Evolutionary conservation across 164 flowering plant genomes (phyloP), one percentile per base, ranked within the genome.

Genomic region (Hamamelis virginiana): DNA sequence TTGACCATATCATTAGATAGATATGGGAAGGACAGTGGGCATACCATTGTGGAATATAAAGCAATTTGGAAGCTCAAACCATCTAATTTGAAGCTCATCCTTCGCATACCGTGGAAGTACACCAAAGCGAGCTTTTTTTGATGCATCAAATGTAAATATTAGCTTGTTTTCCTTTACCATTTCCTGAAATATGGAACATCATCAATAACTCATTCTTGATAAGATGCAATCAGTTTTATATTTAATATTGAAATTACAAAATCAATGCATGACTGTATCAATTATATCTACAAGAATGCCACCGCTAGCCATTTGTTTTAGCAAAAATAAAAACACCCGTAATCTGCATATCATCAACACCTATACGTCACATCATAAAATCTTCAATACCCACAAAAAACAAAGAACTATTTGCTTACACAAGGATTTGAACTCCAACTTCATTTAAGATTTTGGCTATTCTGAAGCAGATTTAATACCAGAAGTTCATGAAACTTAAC

Each of bases 51-150:
- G 99, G 78, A 95, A 95, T 75, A 95, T 90, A 82, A 85, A 95
- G 79, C 99, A 95, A 73, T 90, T 95, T 67, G 99, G 98, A 77
- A 95, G 97, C 81, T 95, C 98, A 71, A 95, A 95, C 99, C 99
- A 95, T 83, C 75, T 85, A 66, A 95, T 92, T 51, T 79, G 83
- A 64, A 78, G 82, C 66, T 95, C 99, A 79, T 91, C 76, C 76
- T 89, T 92, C 43, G 96, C 92, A 84, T 92, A 92, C n/a, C 97
- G 88, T 6, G 97, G 97, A 70, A 95, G 96, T 62, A 95, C 66
- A 75, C 99, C 99, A 85, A 95, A 95, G 57, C 92, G 93, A 67
- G 97, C 85, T 63, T 85, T 91, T 74, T 87, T 86, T 47, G 96
- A 85, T 27, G 79, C 76, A 77, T 95, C 97, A 80, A 89, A 95